A percentile compares a stretch with the other conserved stretches of the same genome.
phyloP scores from a whole-genome alignment of 352 stramenopile genomes.

The Phytophthora crassamura region DNA sequence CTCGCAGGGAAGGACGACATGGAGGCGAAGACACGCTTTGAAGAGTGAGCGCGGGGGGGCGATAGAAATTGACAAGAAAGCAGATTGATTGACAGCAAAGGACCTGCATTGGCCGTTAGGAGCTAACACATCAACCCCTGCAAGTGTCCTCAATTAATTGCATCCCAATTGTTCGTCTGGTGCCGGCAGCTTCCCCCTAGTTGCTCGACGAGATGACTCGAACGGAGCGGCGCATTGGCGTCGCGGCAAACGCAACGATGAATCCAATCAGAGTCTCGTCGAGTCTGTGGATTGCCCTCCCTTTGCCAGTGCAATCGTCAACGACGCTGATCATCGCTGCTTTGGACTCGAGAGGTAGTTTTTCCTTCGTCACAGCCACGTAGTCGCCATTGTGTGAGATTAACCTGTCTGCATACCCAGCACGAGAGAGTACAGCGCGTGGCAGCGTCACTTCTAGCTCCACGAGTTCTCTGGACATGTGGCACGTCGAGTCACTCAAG shows the following conservation, averaged over 20 bases:
- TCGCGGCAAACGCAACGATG: slow-evolving; percentile 21
- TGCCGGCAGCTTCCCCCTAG: too few relatives aligned
- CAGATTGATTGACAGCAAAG: too few relatives aligned
- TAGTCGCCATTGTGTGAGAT: slow-evolving; percentile 8
- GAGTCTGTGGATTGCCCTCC: neutral
- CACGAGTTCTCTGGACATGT: slow-evolving; percentile 9
- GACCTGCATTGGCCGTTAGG: too few relatives aligned
- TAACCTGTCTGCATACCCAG: neutral
- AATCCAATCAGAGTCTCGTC: slow-evolving; percentile 10
- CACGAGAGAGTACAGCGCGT: neutral
- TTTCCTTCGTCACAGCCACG: slow-evolving; percentile 10
- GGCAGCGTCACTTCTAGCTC: slow-evolving; percentile 15
- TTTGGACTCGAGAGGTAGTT: slow-evolving; percentile 5
- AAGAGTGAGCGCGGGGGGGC: too few relatives aligned
- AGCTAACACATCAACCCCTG: too few relatives aligned
- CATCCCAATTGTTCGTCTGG: too few relatives aligned
- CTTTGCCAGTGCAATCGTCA: neutral
- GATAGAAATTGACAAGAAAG: too few relatives aligned
- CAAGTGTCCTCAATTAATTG: too few relatives aligned
- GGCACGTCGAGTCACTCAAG: slow-evolving; percentile 2
- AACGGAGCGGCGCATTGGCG: slow-evolving; percentile 16
- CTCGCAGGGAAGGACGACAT: too few relatives aligned
- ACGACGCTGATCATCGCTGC: slow-evolving; percentile 20
- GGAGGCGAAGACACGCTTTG: too few relatives aligned
- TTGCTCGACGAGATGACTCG: neutral